Percentiles rank a stretch among this genome's conserved stretches.
These are phyloP conservation scores for Nemania serpens DNA, from an alignment of 2,329 filamentous ascomycete species.

Conservation along the genomic window DNA sequence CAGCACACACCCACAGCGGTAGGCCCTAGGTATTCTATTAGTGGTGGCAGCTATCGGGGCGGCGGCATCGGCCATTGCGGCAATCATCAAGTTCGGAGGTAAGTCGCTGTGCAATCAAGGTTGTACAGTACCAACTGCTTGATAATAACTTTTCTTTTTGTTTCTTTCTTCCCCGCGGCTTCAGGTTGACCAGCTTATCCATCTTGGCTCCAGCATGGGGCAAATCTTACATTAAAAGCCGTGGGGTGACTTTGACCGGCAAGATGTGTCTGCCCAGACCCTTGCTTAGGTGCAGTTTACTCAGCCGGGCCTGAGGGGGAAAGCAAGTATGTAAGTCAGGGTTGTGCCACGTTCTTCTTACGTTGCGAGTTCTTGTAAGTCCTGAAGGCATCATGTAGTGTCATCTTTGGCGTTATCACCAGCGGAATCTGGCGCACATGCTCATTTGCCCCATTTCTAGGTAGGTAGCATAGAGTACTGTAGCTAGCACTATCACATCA, in stretches of 20 bases:
- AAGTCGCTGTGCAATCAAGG: background rate
- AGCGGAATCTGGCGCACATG: slow-evolving; percentile 12
- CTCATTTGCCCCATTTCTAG: slow-evolving; percentile 17
- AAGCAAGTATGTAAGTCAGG: slow-evolving; percentile 5
- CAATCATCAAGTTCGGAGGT: too few species aligned
- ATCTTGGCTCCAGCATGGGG: background rate
- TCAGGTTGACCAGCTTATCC: too few species aligned
- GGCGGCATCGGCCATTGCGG: too few species aligned
- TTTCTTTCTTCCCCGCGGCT: too few species aligned
- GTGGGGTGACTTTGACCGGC: slow-evolving; percentile 3
- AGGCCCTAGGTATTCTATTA: too few species aligned
- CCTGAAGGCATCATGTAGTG: slow-evolving; percentile 9
- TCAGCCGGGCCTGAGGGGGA: slow-evolving; percentile 5
- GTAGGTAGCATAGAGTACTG: too few species aligned
- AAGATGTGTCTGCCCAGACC: slow-evolving; percentile 4
- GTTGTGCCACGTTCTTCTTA: slow-evolving; percentile 23
- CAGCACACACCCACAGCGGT: too few species aligned
- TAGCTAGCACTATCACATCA: too few species aligned
- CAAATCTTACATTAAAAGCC: too few species aligned
- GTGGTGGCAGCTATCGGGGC: too few species aligned
- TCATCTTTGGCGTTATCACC: slow-evolving; percentile 17
- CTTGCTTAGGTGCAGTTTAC: slow-evolving; percentile 12
- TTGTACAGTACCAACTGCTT: background rate
- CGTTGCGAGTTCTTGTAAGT: slow-evolving; percentile 2
- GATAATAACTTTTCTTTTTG: too few species aligned